Percentiles rank a stretch among this genome's conserved stretches.
Evolutionary conservation across 1,284 basidiomycete genomes (phyloP).

Genomic region (Cutaneotrichosporon sp.): DNA sequence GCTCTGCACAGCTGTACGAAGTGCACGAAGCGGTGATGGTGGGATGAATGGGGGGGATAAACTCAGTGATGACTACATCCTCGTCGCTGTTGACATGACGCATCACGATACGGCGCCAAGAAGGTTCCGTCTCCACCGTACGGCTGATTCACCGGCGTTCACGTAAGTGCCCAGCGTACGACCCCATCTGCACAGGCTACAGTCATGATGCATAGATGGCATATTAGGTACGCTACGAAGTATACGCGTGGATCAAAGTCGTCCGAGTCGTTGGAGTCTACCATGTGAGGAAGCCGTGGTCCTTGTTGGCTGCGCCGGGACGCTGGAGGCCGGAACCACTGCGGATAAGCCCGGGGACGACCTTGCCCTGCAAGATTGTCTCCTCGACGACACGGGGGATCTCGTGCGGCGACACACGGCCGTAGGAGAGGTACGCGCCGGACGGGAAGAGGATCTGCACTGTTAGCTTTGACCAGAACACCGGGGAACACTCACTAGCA

Average conservation of each 20-base stretch:
- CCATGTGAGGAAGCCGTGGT: slow-evolving; percentile 29
- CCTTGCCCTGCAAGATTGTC: slow-evolving; percentile 74
- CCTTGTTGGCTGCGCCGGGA: slow-evolving; percentile 14
- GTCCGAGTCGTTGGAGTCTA: no score
- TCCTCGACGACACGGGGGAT: slow-evolving; percentile 78
- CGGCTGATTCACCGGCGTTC: no score
- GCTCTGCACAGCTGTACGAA: no score
- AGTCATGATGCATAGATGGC: not conserved
- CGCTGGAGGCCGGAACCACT: slow-evolving; percentile 66
- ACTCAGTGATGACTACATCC: not conserved
- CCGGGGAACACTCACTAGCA: slow-evolving; percentile 59
- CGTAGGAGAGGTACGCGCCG: slow-evolving; percentile 82
- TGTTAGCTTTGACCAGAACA: slow-evolving; percentile 2
- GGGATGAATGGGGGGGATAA: no score
- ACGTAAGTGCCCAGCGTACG: no score
- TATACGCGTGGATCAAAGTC: no score
- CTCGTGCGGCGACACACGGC: slow-evolving; percentile 83
- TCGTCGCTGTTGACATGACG: not conserved
- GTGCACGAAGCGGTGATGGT: no score
- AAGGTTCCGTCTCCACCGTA: no score
- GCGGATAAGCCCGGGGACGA: slow-evolving; percentile 74
- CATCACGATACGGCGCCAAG: not conserved
- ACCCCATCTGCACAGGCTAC: no score
- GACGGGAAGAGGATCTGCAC: slow-evolving; percentile 74
- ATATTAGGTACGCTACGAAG: not conserved